Conservation (phyloP, 2,329 filamentous ascomycete genomes). For the Aspergillus sp. region DNA sequence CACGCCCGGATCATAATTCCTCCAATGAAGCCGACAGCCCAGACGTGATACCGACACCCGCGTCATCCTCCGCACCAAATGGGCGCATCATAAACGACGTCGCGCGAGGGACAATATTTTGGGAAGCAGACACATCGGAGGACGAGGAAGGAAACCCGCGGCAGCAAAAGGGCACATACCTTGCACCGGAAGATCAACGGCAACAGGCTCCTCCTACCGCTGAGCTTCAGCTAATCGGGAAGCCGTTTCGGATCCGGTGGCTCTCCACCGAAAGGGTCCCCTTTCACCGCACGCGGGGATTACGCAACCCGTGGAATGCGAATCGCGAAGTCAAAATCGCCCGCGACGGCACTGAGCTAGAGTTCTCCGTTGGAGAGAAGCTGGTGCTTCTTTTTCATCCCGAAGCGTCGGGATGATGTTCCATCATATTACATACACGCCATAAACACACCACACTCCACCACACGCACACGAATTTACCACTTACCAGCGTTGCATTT, state of each 20-base stretch:
- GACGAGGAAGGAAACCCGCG: conserved; percentile 41
- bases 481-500: not conserved
- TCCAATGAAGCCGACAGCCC: conserved; percentile 67
- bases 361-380: conserved; percentile 76
- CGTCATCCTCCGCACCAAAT: conserved; percentile 76
- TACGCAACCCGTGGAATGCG: conserved; percentile 93
- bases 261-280: conserved; percentile 80
- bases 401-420: conserved; percentile 22
- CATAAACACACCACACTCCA: not conserved
- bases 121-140: conserved; percentile 74
- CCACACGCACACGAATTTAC: not conserved
- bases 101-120: conserved; percentile 93
- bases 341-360: conserved; percentile 89
- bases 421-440: not conserved
- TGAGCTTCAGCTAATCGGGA: conserved; percentile 75
- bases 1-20: conserved; percentile 61
- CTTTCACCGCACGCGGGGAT: conserved; percentile 83
- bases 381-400: conserved; percentile 79
- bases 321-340: conserved; percentile 97
- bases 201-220: conserved; percentile 27
- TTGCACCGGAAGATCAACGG: conserved; percentile 48
- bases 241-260: conserved; percentile 91
- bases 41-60: conserved; percentile 77
- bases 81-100: conserved; percentile 92
- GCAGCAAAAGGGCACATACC: conserved; percentile 53